Evolutionary conservation across 2,329 filamentous ascomycete species (phyloP).

Genomic region (Clonostachys rosea): DNA sequence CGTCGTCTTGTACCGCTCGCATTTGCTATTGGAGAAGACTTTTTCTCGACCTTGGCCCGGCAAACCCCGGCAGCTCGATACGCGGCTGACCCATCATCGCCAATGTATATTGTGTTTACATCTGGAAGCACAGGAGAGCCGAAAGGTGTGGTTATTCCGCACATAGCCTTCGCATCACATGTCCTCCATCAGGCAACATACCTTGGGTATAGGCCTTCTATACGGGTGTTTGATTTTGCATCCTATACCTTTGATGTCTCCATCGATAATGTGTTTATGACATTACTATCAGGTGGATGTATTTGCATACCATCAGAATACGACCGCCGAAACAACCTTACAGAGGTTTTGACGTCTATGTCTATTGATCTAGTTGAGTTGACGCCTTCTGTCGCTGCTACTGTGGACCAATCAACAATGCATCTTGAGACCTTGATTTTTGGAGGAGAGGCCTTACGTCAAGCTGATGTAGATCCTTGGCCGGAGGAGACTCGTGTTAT

Average conservation of each 20-base stretch:
- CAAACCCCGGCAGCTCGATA: constrained; percentile 5
- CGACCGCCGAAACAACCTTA: constrained; percentile 4
- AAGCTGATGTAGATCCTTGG: constrained; percentile 4
- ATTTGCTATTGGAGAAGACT: constrained; percentile 8
- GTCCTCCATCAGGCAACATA: constrained; percentile 3
- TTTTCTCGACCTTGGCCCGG: constrained; percentile 9
- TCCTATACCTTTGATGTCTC: constrained; percentile 8
- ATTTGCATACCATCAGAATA: constrained; percentile 7
- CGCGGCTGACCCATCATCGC: constrained; percentile 8
- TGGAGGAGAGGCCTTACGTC: constrained; percentile 30
- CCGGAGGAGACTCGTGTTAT: constrained; percentile 6
- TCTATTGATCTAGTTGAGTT: constrained; percentile 5
- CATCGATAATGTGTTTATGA: constrained; percentile 4
- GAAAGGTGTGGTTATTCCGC: constrained; percentile 12
- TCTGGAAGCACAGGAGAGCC: constrained; percentile 9
- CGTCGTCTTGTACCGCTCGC: constrained; percentile 13
- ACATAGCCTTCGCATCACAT: constrained; percentile 9
- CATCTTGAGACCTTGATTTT: constrained; percentile 11
- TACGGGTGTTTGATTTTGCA: constrained; percentile 18
- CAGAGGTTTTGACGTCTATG: constrained; percentile 5
- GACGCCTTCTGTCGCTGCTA: constrained; percentile 5
- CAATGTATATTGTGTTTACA: constrained; percentile 6
- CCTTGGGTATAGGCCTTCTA: neutral
- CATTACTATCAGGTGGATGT: constrained; percentile 2
- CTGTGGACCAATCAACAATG: constrained; percentile 4